These are phyloP conservation scores for Vigna trinervia DNA, from an alignment of 306 rosid genomes.

Conservation along the genomic window DNA sequence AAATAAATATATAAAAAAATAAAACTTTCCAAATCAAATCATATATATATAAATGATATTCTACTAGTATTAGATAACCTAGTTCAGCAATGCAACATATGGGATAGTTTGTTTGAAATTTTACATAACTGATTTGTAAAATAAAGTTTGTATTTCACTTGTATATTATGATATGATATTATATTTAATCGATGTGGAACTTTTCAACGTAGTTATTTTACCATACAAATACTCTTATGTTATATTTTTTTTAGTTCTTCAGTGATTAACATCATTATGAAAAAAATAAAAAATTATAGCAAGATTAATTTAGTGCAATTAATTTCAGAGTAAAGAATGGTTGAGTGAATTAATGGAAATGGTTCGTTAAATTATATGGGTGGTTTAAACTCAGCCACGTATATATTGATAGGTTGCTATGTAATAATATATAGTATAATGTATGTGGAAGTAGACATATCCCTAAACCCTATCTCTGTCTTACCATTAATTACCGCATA, in stretches of 20 bases:
- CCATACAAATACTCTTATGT: not conserved
- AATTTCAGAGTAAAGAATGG: not conserved
- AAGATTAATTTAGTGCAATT: not conserved
- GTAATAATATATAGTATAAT: not conserved
- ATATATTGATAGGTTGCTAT: not conserved
- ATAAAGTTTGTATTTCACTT: no score
- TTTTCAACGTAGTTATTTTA: no score
- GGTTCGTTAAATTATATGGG: not conserved
- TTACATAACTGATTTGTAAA: no score
- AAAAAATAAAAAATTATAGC: not conserved
- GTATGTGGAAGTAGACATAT: not conserved
- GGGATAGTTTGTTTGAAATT: no score
- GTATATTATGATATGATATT: no score
- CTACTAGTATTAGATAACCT: no score
- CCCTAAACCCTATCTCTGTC: not conserved
- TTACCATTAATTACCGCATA: not conserved
- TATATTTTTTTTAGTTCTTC: not conserved
- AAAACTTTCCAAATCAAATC: not conserved
- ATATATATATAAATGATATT: not conserved
- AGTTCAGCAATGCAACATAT: no score
- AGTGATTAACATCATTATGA: not conserved
- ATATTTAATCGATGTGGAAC: no score
- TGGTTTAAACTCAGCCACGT: not conserved
- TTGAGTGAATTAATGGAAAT: constrained; percentile 1
- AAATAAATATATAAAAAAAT: not conserved